A percentile compares a stretch with the other conserved stretches of the same genome.
Evolutionary conservation across 2,329 filamentous ascomycete species (phyloP).

Genomic region (Torrubiellomyces zombiae): DNA sequence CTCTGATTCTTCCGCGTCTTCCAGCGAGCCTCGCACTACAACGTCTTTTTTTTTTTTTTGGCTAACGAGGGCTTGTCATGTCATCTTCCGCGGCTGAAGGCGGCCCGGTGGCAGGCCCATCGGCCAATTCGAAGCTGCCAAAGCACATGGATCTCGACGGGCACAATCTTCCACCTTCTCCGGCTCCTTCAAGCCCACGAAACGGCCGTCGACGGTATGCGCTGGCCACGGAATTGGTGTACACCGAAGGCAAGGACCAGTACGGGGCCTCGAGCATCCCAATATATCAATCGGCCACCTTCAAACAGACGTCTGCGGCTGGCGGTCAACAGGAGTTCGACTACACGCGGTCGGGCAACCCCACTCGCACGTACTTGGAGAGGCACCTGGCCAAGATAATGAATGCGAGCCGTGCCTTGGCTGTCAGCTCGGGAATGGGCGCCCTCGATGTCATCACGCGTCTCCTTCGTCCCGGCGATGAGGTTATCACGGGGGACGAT

Average conservation of each 20-base stretch:
- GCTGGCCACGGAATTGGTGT: conserved; percentile 89
- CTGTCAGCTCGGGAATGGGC: conserved; percentile 94
- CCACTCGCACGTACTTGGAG: conserved; percentile 88
- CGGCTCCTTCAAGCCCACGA: conserved; percentile 78
- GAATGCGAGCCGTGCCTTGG: conserved; percentile 79
- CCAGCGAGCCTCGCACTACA: too few species aligned
- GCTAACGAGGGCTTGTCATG: too few species aligned
- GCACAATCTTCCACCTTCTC: conserved; percentile 75
- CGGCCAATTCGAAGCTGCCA: too few species aligned
- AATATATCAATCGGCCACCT: conserved; percentile 96
- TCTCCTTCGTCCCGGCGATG: conserved; percentile 77
- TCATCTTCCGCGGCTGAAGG: too few species aligned
- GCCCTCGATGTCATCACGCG: conserved; percentile 92
- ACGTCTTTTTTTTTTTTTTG: too few species aligned
- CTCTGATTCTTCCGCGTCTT: too few species aligned
- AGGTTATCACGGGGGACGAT: conserved; percentile 94
- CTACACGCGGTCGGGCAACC: conserved; percentile 95
- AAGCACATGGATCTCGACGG: conserved; percentile 63
- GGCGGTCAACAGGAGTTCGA: conserved; percentile 83
- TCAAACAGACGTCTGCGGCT: conserved; percentile 73
- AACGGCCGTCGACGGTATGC: conserved; percentile 73
- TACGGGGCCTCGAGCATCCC: conserved; percentile 93
- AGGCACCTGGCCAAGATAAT: conserved; percentile 97
- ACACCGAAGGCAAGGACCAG: conserved; percentile 90
- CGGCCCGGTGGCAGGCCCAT: neutral